These are phyloP conservation scores for Trichoderma reesei DNA, from an alignment of 495 filamentous ascomycete genomes.

Conservation along the genomic window DNA sequence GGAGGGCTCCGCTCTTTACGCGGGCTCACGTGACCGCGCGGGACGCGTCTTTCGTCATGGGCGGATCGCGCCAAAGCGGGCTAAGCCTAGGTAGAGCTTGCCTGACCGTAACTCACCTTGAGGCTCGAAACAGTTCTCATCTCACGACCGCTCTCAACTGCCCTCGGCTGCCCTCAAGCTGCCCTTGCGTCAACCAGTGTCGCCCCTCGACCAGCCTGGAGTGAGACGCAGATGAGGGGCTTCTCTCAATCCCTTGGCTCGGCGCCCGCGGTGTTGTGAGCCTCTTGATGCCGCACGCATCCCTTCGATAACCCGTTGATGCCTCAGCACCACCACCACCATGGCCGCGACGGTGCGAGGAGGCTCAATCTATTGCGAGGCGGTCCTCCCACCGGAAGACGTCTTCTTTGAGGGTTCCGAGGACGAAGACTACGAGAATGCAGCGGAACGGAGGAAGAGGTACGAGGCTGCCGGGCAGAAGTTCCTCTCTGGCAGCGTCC, in stretches of 20 bases:
- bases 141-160: too few species aligned
- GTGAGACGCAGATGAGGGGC: background rate
- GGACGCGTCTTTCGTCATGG: background rate
- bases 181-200: too few species aligned
- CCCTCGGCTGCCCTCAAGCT: too few species aligned
- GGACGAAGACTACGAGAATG: constrained; percentile 38
- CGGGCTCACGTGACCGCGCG: constrained; percentile 6
- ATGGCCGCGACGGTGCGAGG: background rate
- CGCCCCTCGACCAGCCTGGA: too few species aligned
- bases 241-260: background rate
- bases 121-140: too few species aligned
- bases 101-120: too few species aligned
- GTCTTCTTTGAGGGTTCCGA: constrained; percentile 48
- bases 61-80: background rate
- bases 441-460: constrained; percentile 42
- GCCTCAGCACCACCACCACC: background rate
- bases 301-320: background rate
- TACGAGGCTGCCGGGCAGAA: constrained; percentile 49
- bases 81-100: too few species aligned
- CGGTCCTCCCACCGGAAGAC: constrained; percentile 26
- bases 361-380: constrained; percentile 37
- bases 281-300: background rate
- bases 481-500: constrained; percentile 47
- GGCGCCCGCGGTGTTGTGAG: background rate
- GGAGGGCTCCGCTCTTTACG: background rate